These are phyloP conservation scores for Pyricularia sp. DNA, from an alignment of 2,329 filamentous ascomycete genomes.

Conservation along the genomic window DNA sequence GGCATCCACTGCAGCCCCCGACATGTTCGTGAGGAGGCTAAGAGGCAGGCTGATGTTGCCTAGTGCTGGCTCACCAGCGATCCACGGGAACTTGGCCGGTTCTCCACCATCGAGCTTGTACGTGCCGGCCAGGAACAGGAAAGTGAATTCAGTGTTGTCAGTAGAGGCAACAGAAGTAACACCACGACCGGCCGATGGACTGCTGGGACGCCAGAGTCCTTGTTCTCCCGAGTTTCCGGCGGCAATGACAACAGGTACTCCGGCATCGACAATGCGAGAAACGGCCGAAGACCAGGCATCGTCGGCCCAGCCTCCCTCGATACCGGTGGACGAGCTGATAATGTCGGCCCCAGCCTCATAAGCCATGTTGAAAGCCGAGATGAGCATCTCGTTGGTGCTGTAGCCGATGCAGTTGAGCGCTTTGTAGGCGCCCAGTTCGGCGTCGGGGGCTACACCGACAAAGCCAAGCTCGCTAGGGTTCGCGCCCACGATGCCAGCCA, in stretches of 20 bases:
- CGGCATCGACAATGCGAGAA: conserved; percentile 24
- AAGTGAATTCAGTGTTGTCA: conserved; percentile 11
- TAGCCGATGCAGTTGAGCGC: conserved; percentile 22
- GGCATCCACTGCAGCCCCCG: conserved; percentile 27
- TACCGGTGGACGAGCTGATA: conserved; percentile 18
- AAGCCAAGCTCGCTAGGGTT: conserved; percentile 20
- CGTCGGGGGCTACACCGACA: conserved; percentile 26
- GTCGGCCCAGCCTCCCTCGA: neutral
- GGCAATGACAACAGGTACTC: conserved; percentile 25
- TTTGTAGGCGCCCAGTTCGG: conserved; percentile 26
- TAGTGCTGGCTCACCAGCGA: conserved; percentile 9
- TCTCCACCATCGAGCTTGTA: conserved; percentile 4
- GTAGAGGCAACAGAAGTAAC: conserved; percentile 32
- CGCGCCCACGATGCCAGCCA: conserved; percentile 32
- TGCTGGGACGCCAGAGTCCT: neutral
- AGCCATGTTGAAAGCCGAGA: conserved; percentile 27
- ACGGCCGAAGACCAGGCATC: conserved; percentile 1
- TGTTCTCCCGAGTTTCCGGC: conserved; percentile 25
- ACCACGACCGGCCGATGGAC: conserved; percentile 21
- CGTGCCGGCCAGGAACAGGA: conserved; percentile 8
- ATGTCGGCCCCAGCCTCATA: conserved; percentile 28
- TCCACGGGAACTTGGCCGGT: conserved; percentile 8
- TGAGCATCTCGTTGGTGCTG: conserved; percentile 24
- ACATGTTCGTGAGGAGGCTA: conserved; percentile 25
- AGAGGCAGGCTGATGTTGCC: conserved; percentile 12